Evolutionary conservation across 345 rosid species (phyloP), one percentile per base, ranked within the genome.

Genomic region (Erodium maritimum): DNA sequence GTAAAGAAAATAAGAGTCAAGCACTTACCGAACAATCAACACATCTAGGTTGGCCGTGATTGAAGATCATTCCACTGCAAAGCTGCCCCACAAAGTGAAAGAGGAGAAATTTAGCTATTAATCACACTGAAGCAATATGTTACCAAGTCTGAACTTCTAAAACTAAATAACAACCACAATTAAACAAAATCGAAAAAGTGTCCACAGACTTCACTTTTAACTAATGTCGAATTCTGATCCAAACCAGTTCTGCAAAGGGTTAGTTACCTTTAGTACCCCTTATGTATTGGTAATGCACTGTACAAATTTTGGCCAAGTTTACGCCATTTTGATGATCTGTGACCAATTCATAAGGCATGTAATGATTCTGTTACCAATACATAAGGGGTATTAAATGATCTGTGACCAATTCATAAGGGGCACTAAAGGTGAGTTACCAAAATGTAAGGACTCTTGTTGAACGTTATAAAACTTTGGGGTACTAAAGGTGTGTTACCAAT

Each of bases 1-100:
- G 34, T 19, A 51, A 51, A 51, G 4, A 51, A 50, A 61, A 62
- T 23, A 70, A 42, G 50, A n/a, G 64, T 45, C 56, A 68, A 67
- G 65, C 46, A 67, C 24, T 78, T 82, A 94, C 99, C 81, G 57
- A 62, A 60, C 99, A 94, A 62, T 72, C 82, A 69, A 76, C 73
- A 61, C 99, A 94, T 80, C 69, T 77, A 59, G 99, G 99, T 17
- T 77, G 84, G 46, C 85, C 82, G 0, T 94, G 97, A 79, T 90
- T 94, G 82, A 94, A 94, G 67, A 87, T 68, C 91, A 94, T 79
- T 67, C 83, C 65, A 66, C 70, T 69, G 48, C 97, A 94, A 65
- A 90, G 88, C 99, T 94, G 97, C 73, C 64, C 88, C 80, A 75
- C 33, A 55, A 5, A 68, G 57, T 59, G 65, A 68, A 60, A 25